phyloP scores from a whole-genome alignment of 768 basidiomycete genomes.

The Suillus bovinus region DNA sequence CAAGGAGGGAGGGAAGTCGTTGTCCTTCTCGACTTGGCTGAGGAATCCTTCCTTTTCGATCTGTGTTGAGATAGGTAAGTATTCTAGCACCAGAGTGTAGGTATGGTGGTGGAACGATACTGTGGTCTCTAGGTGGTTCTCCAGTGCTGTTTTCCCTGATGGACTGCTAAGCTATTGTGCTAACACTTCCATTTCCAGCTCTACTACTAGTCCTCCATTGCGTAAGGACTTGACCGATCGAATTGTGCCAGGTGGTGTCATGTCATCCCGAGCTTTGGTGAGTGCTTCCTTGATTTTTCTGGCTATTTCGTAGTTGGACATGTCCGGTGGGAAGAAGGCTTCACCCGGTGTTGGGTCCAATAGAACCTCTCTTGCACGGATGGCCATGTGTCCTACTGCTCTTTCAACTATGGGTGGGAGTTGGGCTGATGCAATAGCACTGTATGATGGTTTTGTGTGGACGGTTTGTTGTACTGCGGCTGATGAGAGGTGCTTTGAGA shows the following conservation, averaged over 20 bases:
- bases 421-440: too few species aligned
- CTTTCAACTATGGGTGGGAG: not conserved
- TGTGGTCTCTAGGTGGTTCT: not conserved
- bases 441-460: not conserved
- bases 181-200: slow-evolving; percentile 4
- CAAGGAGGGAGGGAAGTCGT: not conserved
- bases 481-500: too few species aligned
- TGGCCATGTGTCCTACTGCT: not conserved
- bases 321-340: not conserved
- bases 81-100: slow-evolving; percentile 19
- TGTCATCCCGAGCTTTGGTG: not conserved
- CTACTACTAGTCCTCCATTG: slow-evolving; percentile 19
- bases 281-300: not conserved
- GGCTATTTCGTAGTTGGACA: not conserved
- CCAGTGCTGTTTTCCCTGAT: not conserved
- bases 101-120: slow-evolving; percentile 3
- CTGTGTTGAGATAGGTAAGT: slow-evolving; percentile 22
- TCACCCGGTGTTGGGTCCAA: not conserved
- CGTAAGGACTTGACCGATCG: not conserved
- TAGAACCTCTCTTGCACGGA: not conserved
- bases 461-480: too few species aligned
- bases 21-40: slow-evolving; percentile 18
- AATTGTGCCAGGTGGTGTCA: not conserved
- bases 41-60: slow-evolving; percentile 13
- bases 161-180: not conserved